Percentiles rank a stretch among this genome's conserved stretches.
These are phyloP conservation scores for Phytophthora uliginosa DNA, from an alignment of 352 stramenopile genomes.

Conservation along the genomic window DNA sequence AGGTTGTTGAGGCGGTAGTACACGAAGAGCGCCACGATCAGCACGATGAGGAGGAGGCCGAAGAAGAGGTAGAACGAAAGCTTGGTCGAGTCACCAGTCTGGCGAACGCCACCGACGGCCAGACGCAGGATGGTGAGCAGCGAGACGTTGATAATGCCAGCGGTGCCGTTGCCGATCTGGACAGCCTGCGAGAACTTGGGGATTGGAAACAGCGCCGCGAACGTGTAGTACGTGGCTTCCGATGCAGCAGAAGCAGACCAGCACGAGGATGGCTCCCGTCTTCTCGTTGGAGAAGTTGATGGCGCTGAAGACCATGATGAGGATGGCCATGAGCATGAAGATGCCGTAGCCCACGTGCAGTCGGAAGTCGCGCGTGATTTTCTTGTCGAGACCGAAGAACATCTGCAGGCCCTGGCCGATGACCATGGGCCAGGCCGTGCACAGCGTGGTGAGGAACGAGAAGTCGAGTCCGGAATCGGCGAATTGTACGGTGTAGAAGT, in stretches of 20 bases:
- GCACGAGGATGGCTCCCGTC: conserved; percentile 46
- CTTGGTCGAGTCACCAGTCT: conserved; percentile 33
- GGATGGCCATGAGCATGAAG: conserved; percentile 47
- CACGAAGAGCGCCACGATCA: conserved; percentile 45
- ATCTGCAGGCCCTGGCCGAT: conserved; percentile 55
- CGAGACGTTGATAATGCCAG: conserved; percentile 57
- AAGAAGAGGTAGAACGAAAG: conserved; percentile 68
- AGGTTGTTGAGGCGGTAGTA: conserved; percentile 44
- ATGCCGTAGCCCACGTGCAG: conserved; percentile 52
- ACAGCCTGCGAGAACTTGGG: conserved; percentile 69
- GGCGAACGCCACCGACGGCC: conserved; percentile 42
- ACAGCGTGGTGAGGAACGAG: conserved; percentile 60
- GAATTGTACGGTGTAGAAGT: conserved; percentile 60
- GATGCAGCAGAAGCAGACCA: conserved; percentile 52
- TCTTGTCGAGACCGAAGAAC: conserved; percentile 56
- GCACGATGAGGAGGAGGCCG: conserved; percentile 49
- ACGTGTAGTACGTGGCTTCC: conserved; percentile 60
- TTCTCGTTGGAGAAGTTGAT: conserved; percentile 46
- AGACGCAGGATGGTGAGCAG: conserved; percentile 54
- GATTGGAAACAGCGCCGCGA: conserved; percentile 60
- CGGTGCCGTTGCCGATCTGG: conserved; percentile 57
- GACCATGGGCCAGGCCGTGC: conserved; percentile 57
- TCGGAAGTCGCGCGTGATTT: conserved; percentile 16
- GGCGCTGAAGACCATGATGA: conserved; percentile 63
- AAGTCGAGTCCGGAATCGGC: conserved; percentile 52